phyloP scores from a whole-genome alignment of 352 stramenopile genomes.

The Phytophthora agathidicida region DNA sequence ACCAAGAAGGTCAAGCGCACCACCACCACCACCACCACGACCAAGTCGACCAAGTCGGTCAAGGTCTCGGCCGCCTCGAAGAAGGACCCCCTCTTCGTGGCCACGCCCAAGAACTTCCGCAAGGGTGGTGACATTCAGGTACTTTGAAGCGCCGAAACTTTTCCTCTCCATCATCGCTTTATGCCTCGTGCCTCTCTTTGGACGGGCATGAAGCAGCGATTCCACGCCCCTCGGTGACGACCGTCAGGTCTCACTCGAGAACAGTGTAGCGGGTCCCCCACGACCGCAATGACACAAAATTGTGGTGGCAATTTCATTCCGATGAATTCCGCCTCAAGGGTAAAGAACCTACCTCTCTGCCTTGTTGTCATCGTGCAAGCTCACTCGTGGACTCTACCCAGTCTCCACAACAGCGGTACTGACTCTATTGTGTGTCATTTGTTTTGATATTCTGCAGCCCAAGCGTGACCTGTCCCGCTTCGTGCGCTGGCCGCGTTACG shows the following conservation, averaged over 20 bases:
- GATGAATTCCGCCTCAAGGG: slow-evolving; percentile 70
- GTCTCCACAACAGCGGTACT: slow-evolving; percentile 12
- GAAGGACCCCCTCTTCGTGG: slow-evolving; percentile 95
- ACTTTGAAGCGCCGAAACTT: slow-evolving; percentile 57
- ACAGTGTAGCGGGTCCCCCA: slow-evolving; percentile 88
- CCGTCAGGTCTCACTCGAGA: slow-evolving; percentile 26
- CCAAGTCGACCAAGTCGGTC: slow-evolving; percentile 66
- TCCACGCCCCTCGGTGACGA: slow-evolving; percentile 31
- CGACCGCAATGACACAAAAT: slow-evolving; percentile 94
- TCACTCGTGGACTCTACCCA: slow-evolving; percentile 31
- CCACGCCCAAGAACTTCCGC: slow-evolving; percentile 94
- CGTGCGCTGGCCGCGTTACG: slow-evolving; percentile 98
- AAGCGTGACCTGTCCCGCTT: slow-evolving; percentile 98
- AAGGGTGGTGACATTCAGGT: slow-evolving; percentile 97
- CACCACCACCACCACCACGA: slow-evolving; percentile 67
- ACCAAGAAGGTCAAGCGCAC: slow-evolving; percentile 90
- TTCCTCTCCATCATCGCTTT: slow-evolving; percentile 22
- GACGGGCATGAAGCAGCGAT: slow-evolving; percentile 13
- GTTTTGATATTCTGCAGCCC: slow-evolving; percentile 60
- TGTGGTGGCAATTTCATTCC: slow-evolving; percentile 75
- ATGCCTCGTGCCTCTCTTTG: not conserved
- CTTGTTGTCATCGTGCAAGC: slow-evolving; percentile 34
- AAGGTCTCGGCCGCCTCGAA: slow-evolving; percentile 75
- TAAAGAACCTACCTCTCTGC: slow-evolving; percentile 61
- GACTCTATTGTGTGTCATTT: slow-evolving; percentile 20